Percentiles rank a stretch among this genome's conserved stretches.
These are phyloP conservation scores for Viola odorata DNA, from an alignment of 345 rosid species.

Conservation along the genomic window DNA sequence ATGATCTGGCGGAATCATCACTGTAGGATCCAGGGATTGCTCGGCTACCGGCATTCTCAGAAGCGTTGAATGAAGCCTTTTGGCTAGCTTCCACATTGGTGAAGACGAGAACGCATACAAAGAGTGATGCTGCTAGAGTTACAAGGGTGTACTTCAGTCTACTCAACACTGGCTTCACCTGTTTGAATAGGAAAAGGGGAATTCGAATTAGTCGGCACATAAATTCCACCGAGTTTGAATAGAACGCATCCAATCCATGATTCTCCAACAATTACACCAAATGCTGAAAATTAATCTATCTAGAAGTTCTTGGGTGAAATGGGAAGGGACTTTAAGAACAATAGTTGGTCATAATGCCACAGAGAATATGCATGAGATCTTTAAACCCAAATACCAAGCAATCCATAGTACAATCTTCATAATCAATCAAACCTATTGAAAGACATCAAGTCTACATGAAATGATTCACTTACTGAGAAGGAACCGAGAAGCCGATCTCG, in stretches of 20 bases:
- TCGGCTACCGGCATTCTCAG: constrained; percentile 33
- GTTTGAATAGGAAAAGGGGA: constrained; percentile 1
- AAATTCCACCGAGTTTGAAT: background rate
- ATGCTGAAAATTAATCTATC: background rate
- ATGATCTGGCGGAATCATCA: constrained; percentile 70
- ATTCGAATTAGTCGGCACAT: background rate
- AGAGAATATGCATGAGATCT: too few relatives aligned
- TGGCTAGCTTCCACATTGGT: constrained; percentile 41
- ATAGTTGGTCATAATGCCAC: too few relatives aligned
- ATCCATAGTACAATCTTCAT: background rate
- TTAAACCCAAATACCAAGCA: background rate
- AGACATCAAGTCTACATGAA: background rate
- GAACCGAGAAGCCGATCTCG: constrained; percentile 92
- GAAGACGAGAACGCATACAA: constrained; percentile 42
- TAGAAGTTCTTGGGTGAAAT: background rate
- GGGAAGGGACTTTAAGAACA: background rate
- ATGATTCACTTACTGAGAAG: constrained; percentile 48
- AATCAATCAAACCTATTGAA: background rate
- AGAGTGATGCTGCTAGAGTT: constrained; percentile 53
- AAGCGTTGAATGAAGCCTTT: constrained; percentile 21
- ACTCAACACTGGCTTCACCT: constrained; percentile 83
- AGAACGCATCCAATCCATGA: too few relatives aligned
- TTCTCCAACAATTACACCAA: too few relatives aligned
- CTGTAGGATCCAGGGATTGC: constrained; percentile 71
- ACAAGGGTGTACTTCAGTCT: constrained; percentile 76